These are phyloP conservation scores for Suhomyces maxii DNA, from an alignment of 1,139 yeast genomes.

Conservation along the genomic window DNA sequence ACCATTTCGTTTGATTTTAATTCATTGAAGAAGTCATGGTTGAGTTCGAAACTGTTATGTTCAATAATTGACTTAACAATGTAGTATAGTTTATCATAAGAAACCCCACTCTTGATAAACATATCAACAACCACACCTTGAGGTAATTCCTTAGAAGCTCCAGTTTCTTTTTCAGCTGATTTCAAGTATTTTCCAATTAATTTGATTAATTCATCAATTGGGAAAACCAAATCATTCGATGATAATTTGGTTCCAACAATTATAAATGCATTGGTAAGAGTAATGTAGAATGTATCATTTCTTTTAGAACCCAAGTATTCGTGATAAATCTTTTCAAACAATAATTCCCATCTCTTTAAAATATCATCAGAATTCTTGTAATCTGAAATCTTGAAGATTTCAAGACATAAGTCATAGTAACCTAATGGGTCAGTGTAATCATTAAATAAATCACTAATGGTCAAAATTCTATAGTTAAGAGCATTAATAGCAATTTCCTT, in stretches of 20 bases:
- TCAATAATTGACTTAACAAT: constrained; percentile 69
- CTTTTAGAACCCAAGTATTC: constrained; percentile 32
- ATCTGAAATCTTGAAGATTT: constrained; percentile 81
- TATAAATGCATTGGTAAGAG: constrained; percentile 37
- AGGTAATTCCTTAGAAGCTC: constrained; percentile 40
- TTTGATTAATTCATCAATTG: constrained; percentile 70
- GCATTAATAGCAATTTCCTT: constrained; percentile 50
- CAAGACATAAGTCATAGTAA: constrained; percentile 77
- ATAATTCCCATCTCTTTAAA: constrained; percentile 67
- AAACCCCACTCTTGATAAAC: constrained; percentile 73
- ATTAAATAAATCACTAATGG: constrained; percentile 79
- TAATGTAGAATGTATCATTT: constrained; percentile 40
- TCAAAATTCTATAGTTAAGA: constrained; percentile 64
- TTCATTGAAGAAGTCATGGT: constrained; percentile 43
- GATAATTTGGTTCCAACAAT: constrained; percentile 47
- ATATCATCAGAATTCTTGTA: constrained; percentile 73
- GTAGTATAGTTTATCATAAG: constrained; percentile 68
- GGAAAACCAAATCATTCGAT: constrained; percentile 72
- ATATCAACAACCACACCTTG: constrained; percentile 56
- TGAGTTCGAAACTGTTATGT: constrained; percentile 52
- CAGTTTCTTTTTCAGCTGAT: constrained; percentile 38
- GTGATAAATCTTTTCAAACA: constrained; percentile 50
- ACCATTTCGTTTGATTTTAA: constrained; percentile 53
- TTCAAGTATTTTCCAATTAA: constrained; percentile 47
- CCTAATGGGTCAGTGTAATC: constrained; percentile 86